Percentiles rank a stretch among this genome's conserved stretches.
phyloP scores from a whole-genome alignment of 805 yeast genomes.

The Hanseniaspora nectarophila region DNA sequence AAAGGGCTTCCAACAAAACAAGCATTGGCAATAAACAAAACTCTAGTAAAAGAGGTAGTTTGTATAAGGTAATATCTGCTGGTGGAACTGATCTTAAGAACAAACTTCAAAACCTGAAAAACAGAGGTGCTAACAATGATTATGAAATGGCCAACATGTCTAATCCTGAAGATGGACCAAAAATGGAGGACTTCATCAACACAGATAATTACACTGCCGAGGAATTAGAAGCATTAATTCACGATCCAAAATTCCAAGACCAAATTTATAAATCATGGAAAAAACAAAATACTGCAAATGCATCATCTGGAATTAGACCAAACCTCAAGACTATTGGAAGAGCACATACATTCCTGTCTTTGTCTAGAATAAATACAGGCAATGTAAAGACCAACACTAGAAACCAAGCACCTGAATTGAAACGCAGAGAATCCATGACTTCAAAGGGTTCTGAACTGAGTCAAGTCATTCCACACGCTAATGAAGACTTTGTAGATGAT shows the following conservation, averaged over 20 bases:
- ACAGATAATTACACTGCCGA: background rate
- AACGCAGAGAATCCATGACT: background rate
- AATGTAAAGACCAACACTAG: background rate
- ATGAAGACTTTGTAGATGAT: conserved; percentile 5
- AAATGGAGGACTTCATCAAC: background rate
- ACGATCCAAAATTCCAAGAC: conserved; percentile 16
- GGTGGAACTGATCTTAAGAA: background rate
- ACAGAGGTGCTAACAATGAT: background rate
- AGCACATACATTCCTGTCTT: background rate
- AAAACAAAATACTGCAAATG: background rate
- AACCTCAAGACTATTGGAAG: background rate
- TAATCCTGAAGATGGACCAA: conserved; percentile 25
- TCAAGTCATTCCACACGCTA: background rate
- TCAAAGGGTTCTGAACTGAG: background rate
- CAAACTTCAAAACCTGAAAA: background rate
- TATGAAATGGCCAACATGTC: conserved; percentile 14
- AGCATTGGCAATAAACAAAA: background rate
- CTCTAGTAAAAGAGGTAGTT: background rate
- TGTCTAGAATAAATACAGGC: background rate
- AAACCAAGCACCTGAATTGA: too few species aligned
- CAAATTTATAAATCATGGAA: conserved; percentile 15
- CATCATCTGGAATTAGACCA: background rate
- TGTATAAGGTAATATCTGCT: background rate
- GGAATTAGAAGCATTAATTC: conserved; percentile 7
- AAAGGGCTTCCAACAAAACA: background rate